Evolutionary conservation across 1,284 basidiomycete genomes (phyloP), one percentile per base, ranked within the genome.

Genomic region (Earliella scabrosa): DNA sequence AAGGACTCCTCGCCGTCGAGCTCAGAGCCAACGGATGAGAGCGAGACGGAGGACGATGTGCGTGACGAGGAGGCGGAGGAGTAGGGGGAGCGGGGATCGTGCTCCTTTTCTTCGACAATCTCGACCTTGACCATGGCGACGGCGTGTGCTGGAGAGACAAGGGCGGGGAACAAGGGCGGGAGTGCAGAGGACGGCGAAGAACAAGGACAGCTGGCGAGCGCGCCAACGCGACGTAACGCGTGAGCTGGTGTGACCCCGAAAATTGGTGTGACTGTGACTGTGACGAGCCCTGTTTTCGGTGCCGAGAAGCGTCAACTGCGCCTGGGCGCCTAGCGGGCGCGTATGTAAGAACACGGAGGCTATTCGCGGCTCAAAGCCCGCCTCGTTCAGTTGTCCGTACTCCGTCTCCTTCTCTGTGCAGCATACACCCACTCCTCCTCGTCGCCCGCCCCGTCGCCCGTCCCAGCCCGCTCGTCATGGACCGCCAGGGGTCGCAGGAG

Each of bases 51-150:
- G 14, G 89, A 91, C 52, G 79, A 81, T 0, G 86, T 82, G 64
- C 83, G 80, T 4, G 88, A 90, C 1, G 86, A 85, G 9, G 84
- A 77, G 41, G 83, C 71, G 46, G 87, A 87, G 29, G 81, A 77
- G 71, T 92, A 92, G 53, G 88, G 88, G 1, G 87, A 89, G 67
- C 75, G 77, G 62, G 63, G 65, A 46, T 70, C 69, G 48, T 71
- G 70, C 67, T 88, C 86, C 73, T 88, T 87, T 68, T 91, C 90
- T 65, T 90, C 87, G 65, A 92, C 87, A 69, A 92, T 90, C 75
- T 90, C 82, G 63, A 93, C 89, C 67, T 92, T 92, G 83, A 93
- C 90, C 90, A 91, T 92, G 73, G 65, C 75, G 63, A 52, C 55
- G 56, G 57, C 43, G 52, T 36, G 50, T 24, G 26, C 4, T 35